Base-by-base conservation (phyloP, 768 basidiomycete genomes). In the Auricularia sp. region DNA sequence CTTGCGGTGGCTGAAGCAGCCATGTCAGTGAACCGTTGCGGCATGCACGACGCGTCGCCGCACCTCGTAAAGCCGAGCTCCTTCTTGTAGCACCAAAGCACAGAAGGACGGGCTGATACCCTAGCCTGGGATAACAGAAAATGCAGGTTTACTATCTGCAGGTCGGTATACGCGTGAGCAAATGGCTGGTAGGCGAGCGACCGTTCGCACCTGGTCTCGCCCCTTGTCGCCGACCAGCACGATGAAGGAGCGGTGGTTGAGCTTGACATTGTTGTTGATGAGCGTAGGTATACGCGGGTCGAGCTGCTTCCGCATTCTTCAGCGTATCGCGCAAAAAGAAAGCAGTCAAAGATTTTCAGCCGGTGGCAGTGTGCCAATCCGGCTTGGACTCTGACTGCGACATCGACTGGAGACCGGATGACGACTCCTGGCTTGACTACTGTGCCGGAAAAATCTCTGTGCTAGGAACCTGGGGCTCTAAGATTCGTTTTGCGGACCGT, bases 51-150 rank as follows among this genome's bases (percentile, higher is more conserved):
- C 63, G 24, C 42, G 42, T 14, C 35, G n/a, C 78, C 85, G 68
- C 69, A 89, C 92, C 85, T 94, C 8, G 94, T 94, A 72, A 99
- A 99, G 0, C 95, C 96, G 0, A 99, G 81, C 45, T 98, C 95
- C 73, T 98, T 98, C 78, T 97, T 98, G 81, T 99, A 99, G 70
- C 94, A 97, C 97, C 97, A 99, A 67, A 98, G 77, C 1, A 97
- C 94, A 6, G 89, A 92, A 1, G 94, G 94, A 16, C 94, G 81
- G 3, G 92, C 89, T 24, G 92, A 94, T 2, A 94, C 87, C 63
- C 90, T 83, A 14, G 90, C 90, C 79, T 98, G 95, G 0, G 94
- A 94, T 18, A 99, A 84, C 58, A 99, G 74, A 75, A 91, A 98
- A 75, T 99, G 96, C 35, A 99, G 80, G 74, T 98, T 98, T 64